Percentiles rank a stretch among this genome's conserved stretches.
Conservation (phyloP, 2,329 filamentous ascomycete species). For the Lojkania enalia region DNA sequence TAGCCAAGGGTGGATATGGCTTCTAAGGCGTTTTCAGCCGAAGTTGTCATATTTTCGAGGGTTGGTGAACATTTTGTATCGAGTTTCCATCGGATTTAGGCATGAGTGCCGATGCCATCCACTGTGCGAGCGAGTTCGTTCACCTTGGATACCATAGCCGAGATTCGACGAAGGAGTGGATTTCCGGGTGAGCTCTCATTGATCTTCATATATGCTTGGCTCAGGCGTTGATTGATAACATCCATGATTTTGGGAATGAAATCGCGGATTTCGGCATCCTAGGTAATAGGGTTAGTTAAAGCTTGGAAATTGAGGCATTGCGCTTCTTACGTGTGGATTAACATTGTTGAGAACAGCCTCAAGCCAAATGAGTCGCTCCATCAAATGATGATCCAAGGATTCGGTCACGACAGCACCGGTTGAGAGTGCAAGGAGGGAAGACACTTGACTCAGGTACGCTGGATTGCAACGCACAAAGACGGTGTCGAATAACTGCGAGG, state of each 20-base stretch:
- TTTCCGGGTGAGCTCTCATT: slow-evolving; percentile 57
- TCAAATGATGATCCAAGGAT: slow-evolving; percentile 56
- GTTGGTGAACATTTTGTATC: too few species aligned
- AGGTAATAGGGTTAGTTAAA: slow-evolving; percentile 19
- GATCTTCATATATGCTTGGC: slow-evolving; percentile 60
- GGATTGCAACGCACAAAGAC: slow-evolving; percentile 63
- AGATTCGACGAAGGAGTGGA: slow-evolving; percentile 57
- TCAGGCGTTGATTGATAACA: slow-evolving; percentile 60
- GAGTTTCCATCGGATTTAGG: too few species aligned
- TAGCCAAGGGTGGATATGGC: too few species aligned
- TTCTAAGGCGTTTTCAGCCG: too few species aligned
- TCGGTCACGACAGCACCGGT: slow-evolving; percentile 65
- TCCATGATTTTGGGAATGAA: slow-evolving; percentile 64
- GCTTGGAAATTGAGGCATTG: background rate
- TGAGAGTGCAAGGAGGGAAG: slow-evolving; percentile 62
- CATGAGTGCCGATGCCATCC: too few species aligned
- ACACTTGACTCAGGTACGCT: slow-evolving; percentile 58
- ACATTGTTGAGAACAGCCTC: slow-evolving; percentile 58
- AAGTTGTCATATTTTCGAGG: too few species aligned
- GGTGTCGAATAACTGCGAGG: slow-evolving; percentile 63
- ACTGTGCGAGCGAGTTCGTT: slow-evolving; percentile 37
- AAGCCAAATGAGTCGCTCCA: slow-evolving; percentile 62
- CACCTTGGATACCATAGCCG: slow-evolving; percentile 46
- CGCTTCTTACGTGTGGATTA: slow-evolving; percentile 54
- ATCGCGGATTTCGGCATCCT: slow-evolving; percentile 60